phyloP scores from a whole-genome alignment of 495 filamentous ascomycete species.

The Cladorrhinum samala region DNA sequence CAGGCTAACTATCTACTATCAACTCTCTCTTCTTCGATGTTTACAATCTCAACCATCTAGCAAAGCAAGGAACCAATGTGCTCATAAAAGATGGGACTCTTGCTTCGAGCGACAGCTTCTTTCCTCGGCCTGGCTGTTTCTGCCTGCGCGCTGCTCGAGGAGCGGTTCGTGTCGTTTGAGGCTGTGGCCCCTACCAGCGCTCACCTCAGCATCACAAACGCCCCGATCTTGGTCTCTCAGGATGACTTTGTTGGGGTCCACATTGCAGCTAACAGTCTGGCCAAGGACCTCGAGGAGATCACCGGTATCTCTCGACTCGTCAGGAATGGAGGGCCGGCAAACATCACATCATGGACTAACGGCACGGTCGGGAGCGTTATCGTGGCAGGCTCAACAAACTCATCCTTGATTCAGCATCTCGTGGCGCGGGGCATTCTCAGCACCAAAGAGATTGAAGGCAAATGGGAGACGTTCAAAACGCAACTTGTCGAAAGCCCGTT shows the following conservation, averaged over 20 bases:
- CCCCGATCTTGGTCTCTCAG: slow-evolving; percentile 32
- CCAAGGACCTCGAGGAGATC: slow-evolving; percentile 52
- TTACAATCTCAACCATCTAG: no score
- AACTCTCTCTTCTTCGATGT: no score
- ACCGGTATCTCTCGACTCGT: slow-evolving; percentile 42
- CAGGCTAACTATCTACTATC: no score
- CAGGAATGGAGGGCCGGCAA: slow-evolving; percentile 19
- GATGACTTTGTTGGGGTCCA: slow-evolving; percentile 54
- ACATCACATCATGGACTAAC: not conserved
- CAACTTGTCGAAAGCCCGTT: slow-evolving; percentile 45
- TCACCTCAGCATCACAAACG: slow-evolving; percentile 22
- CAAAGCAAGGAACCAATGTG: no score
- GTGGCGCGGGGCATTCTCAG: slow-evolving; percentile 38
- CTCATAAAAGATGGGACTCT: not conserved
- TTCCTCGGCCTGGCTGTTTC: not conserved
- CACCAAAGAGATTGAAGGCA: slow-evolving; percentile 40
- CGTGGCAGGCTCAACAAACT: slow-evolving; percentile 52
- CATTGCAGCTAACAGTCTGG: slow-evolving; percentile 50
- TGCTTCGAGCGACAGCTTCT: not conserved
- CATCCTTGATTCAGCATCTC: slow-evolving; percentile 43
- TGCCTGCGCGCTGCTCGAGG: slow-evolving; percentile 16
- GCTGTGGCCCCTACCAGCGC: not conserved
- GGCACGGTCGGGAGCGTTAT: slow-evolving; percentile 36
- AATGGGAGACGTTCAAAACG: slow-evolving; percentile 57
- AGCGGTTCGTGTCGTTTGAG: slow-evolving; percentile 25